phyloP scores from a whole-genome alignment of 805 yeast species.

The Kuraishia ogatae region DNA sequence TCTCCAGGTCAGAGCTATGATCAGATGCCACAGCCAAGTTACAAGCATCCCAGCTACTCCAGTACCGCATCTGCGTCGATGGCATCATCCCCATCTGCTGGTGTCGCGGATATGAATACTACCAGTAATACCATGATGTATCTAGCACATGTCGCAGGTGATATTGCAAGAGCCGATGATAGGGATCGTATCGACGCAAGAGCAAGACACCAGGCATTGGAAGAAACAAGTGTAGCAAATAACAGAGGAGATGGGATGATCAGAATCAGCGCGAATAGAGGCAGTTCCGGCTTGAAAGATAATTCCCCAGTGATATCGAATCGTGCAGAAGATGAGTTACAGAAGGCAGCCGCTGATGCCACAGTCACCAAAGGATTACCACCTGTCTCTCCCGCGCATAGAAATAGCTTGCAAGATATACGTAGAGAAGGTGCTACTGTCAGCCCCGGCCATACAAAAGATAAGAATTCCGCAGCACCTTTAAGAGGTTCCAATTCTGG shows the following conservation, averaged over 20 bases:
- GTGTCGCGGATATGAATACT: neutral
- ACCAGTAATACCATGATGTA: constrained; percentile 57
- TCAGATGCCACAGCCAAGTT: neutral
- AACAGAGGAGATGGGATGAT: neutral
- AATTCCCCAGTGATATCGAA: neutral
- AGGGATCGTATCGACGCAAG: constrained; percentile 51
- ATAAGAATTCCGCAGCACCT: neutral
- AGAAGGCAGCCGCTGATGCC: neutral
- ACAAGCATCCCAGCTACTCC: neutral
- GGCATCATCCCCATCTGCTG: neutral
- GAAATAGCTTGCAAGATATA: neutral
- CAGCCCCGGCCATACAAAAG: neutral
- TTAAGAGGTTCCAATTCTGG: neutral
- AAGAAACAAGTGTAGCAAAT: constrained; percentile 9
- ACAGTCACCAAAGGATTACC: neutral
- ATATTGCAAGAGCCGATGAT: constrained; percentile 60
- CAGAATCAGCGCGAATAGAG: neutral
- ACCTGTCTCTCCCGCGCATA: neutral
- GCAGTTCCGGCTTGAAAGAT: neutral
- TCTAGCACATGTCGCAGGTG: constrained; percentile 73
- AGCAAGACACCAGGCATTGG: constrained; percentile 38
- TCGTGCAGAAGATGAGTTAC: neutral
- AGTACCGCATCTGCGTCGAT: neutral
- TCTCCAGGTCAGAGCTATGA: neutral
- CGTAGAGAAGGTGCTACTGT: neutral